A percentile compares a stretch with the other conserved stretches of the same genome.
phyloP scores from a whole-genome alignment of 371 early-diverging fungal genomes.

The Saksenaea vasiformis region DNA sequence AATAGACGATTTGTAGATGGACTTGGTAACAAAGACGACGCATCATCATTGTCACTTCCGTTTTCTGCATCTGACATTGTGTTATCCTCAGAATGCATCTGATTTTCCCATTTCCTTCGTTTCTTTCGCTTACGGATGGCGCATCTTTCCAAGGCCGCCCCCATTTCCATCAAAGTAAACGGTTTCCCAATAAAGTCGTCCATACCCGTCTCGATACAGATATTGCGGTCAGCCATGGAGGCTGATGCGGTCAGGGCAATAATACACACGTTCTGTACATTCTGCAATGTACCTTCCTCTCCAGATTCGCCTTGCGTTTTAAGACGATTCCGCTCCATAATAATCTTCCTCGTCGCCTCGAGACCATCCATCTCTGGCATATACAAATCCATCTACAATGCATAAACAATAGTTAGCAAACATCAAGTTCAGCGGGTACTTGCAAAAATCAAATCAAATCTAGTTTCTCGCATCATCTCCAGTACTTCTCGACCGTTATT shows the following conservation, averaged over 20 bases:
- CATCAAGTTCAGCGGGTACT: constrained; percentile 11
- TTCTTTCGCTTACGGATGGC: constrained; percentile 27
- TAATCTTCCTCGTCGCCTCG: constrained; percentile 46
- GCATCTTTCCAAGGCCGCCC: constrained; percentile 36
- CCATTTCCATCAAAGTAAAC: constrained; percentile 58
- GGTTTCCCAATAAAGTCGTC: constrained; percentile 65
- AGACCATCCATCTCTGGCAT: constrained; percentile 59
- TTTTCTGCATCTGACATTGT: constrained; percentile 8
- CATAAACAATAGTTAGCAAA: not conserved
- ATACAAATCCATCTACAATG: constrained; percentile 48
- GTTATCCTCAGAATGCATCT: constrained; percentile 5
- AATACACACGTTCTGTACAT: constrained; percentile 51
- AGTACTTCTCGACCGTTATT: constrained; percentile 59
- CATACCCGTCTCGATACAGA: constrained; percentile 65
- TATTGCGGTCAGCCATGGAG: constrained; percentile 57
- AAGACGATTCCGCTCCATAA: constrained; percentile 20
- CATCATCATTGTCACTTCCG: not conserved
- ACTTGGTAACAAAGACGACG: not conserved
- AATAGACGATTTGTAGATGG: not conserved
- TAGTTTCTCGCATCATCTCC: constrained; percentile 35
- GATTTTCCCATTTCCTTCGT: constrained; percentile 18
- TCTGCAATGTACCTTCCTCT: constrained; percentile 20
- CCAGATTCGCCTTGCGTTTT: constrained; percentile 8
- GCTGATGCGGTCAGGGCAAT: constrained; percentile 66
- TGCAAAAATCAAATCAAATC: constrained; percentile 54